A percentile compares a stretch with the other conserved stretches of the same genome.
Evolutionary conservation across 2,329 filamentous ascomycete genomes (phyloP).

Genomic region (Cladophialophora immunda): DNA sequence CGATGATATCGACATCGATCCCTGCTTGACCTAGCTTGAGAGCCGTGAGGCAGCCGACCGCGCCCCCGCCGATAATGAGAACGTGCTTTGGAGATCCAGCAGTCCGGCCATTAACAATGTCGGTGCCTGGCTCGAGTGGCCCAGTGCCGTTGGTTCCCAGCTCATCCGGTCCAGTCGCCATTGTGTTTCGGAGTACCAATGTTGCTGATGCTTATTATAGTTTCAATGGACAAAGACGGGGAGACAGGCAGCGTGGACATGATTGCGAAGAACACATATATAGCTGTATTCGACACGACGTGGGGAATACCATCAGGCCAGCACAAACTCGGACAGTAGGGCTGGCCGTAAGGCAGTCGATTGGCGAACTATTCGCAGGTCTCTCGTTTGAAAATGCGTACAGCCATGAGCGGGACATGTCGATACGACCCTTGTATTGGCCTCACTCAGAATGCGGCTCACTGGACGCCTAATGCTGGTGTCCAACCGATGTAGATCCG

Average conservation of each 20-base stretch:
- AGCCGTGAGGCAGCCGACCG: conserved; percentile 52
- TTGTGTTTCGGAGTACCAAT: background rate
- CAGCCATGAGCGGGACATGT: background rate
- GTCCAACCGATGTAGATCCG: background rate
- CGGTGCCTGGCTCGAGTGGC: background rate
- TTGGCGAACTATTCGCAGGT: background rate
- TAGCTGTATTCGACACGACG: background rate
- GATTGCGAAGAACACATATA: background rate
- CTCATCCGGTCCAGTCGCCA: background rate
- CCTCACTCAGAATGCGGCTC: background rate
- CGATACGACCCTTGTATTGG: background rate
- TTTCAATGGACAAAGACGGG: background rate
- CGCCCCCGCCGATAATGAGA: conserved; percentile 49
- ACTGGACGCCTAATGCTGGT: background rate
- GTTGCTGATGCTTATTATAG: background rate
- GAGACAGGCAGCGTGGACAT: background rate
- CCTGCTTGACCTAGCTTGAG: conserved; percentile 48
- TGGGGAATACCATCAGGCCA: background rate
- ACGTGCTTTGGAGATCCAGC: conserved; percentile 10
- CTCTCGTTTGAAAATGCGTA: background rate
- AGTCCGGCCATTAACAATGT: background rate
- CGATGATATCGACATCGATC: conserved; percentile 47
- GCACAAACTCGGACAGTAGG: background rate
- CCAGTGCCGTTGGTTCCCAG: background rate
- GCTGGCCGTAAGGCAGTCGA: background rate